Conservation (phyloP, 2,329 filamentous ascomycete species). For the Pseudogymnoascus sp. region DNA sequence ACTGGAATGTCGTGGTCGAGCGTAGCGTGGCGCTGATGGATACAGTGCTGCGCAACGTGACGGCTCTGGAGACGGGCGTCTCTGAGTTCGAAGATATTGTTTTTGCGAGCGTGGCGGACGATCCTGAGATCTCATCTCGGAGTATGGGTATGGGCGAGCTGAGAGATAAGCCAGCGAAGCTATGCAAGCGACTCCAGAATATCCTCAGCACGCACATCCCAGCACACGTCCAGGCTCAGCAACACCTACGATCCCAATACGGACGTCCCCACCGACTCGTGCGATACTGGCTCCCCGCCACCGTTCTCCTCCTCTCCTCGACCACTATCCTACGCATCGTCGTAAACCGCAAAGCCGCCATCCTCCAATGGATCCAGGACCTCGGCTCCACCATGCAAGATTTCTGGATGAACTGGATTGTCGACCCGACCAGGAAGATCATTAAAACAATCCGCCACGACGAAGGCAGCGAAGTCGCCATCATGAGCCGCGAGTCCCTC, state of each 20-base stretch:
- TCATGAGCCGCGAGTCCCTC: constrained; percentile 90
- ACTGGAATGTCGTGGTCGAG: constrained; percentile 69
- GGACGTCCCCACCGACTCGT: constrained; percentile 68
- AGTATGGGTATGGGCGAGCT: not conserved
- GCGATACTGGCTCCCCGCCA: constrained; percentile 81
- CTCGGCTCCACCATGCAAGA: constrained; percentile 71
- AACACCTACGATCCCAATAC: constrained; percentile 49
- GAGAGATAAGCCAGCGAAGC: constrained; percentile 46
- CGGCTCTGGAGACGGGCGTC: constrained; percentile 52
- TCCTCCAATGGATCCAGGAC: constrained; percentile 71
- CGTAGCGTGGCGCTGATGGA: constrained; percentile 80
- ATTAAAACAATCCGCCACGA: constrained; percentile 91
- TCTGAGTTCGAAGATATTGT: constrained; percentile 58
- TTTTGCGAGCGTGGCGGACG: constrained; percentile 53
- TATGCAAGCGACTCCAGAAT: constrained; percentile 58
- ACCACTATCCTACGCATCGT: constrained; percentile 78
- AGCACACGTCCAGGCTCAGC: constrained; percentile 51
- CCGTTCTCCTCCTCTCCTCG: constrained; percentile 66
- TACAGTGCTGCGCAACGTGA: constrained; percentile 67
- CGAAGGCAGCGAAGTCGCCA: constrained; percentile 83
- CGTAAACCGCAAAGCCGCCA: constrained; percentile 64
- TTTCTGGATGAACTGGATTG: constrained; percentile 95
- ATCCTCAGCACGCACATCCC: constrained; percentile 65
- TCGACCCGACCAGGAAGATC: constrained; percentile 75
- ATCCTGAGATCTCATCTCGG: constrained; percentile 45